Evolutionary conservation across 2,329 filamentous ascomycete genomes (phyloP).

Genomic region (Rhynchosporium secalis): DNA sequence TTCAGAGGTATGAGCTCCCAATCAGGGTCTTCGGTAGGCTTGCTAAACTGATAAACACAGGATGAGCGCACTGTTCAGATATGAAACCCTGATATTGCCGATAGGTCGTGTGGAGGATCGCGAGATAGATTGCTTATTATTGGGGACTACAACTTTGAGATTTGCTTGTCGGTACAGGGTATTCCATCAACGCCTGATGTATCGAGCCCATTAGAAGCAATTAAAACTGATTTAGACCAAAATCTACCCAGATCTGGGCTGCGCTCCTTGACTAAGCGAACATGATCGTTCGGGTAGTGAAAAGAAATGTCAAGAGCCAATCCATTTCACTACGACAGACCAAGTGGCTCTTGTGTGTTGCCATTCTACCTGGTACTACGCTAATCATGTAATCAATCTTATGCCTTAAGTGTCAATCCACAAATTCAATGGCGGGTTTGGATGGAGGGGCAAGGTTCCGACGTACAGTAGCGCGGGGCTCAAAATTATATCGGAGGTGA

Average conservation of each 20-base stretch:
- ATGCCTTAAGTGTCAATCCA: neutral
- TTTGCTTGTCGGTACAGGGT: constrained; percentile 14
- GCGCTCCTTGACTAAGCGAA: neutral
- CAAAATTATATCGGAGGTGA: constrained; percentile 10
- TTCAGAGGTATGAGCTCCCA: constrained; percentile 27
- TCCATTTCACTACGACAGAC: too few species aligned
- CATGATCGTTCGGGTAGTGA: neutral
- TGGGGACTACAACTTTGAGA: constrained; percentile 11
- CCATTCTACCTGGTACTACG: too few species aligned
- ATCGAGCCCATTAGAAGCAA: constrained; percentile 11
- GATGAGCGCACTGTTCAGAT: constrained; percentile 22
- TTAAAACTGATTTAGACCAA: constrained; percentile 12
- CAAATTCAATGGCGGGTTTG: constrained; percentile 5
- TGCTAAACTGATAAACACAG: neutral
- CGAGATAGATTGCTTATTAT: constrained; percentile 29
- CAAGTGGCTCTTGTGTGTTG: too few species aligned
- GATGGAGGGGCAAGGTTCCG: constrained; percentile 15
- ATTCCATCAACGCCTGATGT: constrained; percentile 12
- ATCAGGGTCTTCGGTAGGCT: neutral
- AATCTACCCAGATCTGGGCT: neutral
- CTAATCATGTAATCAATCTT: too few species aligned
- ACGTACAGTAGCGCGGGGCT: constrained; percentile 1
- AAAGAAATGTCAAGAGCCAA: too few species aligned
- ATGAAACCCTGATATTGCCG: constrained; percentile 21
- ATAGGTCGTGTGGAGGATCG: constrained; percentile 15